Evolutionary conservation across 73 alveolate genomes (phyloP), one percentile per base, ranked within the genome.

Genomic region (Durusdinium trenchii): DNA sequence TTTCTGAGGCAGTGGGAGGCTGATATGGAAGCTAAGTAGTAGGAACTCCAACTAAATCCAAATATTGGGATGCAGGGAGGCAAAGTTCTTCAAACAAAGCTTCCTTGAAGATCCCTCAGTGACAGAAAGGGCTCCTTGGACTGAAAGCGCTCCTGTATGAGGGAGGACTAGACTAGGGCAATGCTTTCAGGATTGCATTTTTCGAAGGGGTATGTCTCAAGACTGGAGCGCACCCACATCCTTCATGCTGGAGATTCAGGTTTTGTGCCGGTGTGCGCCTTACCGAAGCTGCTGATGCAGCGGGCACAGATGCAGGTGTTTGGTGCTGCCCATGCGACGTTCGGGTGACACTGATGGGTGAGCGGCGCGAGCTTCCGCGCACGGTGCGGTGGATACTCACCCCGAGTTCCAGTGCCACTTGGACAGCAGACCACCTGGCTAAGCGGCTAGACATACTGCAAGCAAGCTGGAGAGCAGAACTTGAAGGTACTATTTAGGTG

Each of bases 351-450:
- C 86, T 76, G 86, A 51, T 76, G 86, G 86, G 86, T 36, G 86
- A 76, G 40, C 86, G 86, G 38, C 54, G 86, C 20, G 86, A 76
- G 86, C 86, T 76, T 3, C 45, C 86, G 86, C 86, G 86, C 86
- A 76, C 86, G 86, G 86, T 76, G 86, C 86, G 86, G 60, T 76
- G 86, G 86, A 38, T 76, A 35, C 60, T 76, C 60, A 76, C 86
- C 60, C 86, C 86, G 1, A 12, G 3, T 12, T n/a, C 60, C 86
- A 76, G 60, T 43, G 86, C 60, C 18, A 40, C 86, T 43, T 12
- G 86, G 86, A n/a, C n/a, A n/a, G n/a, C n/a, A n/a, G n/a, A n/a
- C n/a, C n/a, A n/a, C n/a, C n/a, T n/a, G n/a, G n/a, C n/a, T n/a
- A n/a, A n/a, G n/a, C n/a, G n/a, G n/a, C n/a, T n/a, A n/a, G n/a